Evolutionary conservation across 495 filamentous ascomycete genomes (phyloP).

Genomic region (Barbatosphaeria neglecta): DNA sequence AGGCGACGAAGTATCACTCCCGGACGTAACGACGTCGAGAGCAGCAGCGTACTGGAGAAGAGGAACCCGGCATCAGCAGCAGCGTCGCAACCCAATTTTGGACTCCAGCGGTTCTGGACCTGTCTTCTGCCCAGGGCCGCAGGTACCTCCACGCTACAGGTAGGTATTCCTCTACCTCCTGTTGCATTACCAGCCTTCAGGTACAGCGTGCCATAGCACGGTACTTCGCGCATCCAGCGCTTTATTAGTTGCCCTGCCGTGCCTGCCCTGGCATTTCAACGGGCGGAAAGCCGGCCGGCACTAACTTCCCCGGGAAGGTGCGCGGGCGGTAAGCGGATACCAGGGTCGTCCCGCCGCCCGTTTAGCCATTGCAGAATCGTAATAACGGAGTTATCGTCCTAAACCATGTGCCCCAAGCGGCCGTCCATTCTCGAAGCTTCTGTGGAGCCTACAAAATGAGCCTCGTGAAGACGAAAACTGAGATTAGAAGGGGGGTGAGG

Average conservation of each 20-base stretch:
- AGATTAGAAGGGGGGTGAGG: no score
- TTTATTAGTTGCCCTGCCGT: not conserved
- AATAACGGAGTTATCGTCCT: slow-evolving; percentile 6
- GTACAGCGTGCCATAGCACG: no score
- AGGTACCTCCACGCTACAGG: no score
- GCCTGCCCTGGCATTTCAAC: not conserved
- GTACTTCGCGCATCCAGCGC: no score
- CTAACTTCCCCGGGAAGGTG: not conserved
- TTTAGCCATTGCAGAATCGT: slow-evolving; percentile 2
- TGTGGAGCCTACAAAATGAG: slow-evolving; percentile 15
- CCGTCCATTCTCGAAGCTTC: slow-evolving; percentile 33
- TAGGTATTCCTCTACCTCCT: no score
- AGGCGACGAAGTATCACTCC: not conserved
- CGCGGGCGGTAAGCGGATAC: no score
- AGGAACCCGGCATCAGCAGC: no score
- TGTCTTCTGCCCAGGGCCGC: no score
- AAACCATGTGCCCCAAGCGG: slow-evolving; percentile 2
- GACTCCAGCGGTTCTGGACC: no score
- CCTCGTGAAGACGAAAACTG: not conserved
- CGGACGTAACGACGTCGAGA: not conserved
- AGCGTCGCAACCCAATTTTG: no score
- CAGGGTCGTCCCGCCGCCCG: not conserved
- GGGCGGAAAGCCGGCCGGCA: slow-evolving; percentile 1
- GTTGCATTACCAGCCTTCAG: not conserved
- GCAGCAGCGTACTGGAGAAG: no score